Conservation (phyloP, 2,329 filamentous ascomycete genomes). For the Reticulascus tulasneorum region DNA sequence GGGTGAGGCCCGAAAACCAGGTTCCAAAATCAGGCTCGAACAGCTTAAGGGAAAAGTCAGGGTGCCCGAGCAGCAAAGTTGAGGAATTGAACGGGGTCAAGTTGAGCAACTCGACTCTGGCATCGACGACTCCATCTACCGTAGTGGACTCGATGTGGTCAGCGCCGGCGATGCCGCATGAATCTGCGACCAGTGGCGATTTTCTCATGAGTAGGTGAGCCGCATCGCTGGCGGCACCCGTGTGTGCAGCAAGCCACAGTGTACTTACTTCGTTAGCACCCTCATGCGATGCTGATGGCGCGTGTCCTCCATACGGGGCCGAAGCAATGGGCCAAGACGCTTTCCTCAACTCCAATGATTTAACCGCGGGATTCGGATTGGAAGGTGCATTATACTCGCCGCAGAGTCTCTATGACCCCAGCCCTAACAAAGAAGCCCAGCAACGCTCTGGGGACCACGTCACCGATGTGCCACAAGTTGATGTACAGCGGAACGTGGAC, state of each 20-base stretch:
- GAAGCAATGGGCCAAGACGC: not conserved
- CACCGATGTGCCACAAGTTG: too few species aligned
- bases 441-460: too few species aligned
- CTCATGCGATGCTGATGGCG: not conserved
- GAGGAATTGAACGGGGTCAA: not conserved
- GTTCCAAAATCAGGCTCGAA: not conserved
- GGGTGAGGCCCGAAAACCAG: too few species aligned
- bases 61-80: not conserved
- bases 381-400: not conserved
- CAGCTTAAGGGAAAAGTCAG: not conserved
- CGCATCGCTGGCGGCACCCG: not conserved
- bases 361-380: not conserved
- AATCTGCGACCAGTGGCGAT: not conserved
- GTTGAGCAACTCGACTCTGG: not conserved
- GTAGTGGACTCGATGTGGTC: not conserved
- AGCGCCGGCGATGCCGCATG: not conserved
- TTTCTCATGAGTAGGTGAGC: not conserved
- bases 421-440: not conserved
- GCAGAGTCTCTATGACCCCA: not conserved
- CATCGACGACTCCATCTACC: not conserved
- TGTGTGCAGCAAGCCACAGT: too few species aligned
- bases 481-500: too few species aligned
- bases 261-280: not conserved
- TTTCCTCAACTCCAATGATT: not conserved
- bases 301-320: not conserved